Conservation (phyloP, 2,329 filamentous ascomycete genomes). For the Aspergillus caelatus region DNA sequence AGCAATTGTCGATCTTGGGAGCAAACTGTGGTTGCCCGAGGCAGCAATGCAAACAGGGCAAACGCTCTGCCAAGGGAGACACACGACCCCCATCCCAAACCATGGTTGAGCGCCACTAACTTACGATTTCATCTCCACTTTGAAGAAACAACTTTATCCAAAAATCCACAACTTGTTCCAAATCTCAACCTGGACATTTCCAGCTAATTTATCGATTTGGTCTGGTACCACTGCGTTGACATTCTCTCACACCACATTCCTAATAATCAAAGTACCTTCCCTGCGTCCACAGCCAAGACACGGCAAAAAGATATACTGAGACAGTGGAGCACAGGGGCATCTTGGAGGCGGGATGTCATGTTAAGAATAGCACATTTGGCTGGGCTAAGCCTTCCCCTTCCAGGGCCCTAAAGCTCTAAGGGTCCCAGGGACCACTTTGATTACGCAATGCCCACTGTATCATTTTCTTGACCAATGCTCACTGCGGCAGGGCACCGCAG, state of each 20-base stretch:
- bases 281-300: slow-evolving; percentile 12
- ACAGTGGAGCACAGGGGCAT: slow-evolving; percentile 3
- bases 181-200: not conserved
- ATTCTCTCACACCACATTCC: not conserved
- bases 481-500: slow-evolving; percentile 9
- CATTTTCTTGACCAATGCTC: not conserved
- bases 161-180: not conserved
- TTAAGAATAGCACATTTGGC: slow-evolving; percentile 24
- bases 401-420: slow-evolving; percentile 10
- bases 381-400: slow-evolving; percentile 13
- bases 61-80: not conserved
- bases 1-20: not conserved
- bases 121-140: not conserved
- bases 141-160: not conserved
- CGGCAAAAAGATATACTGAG: slow-evolving; percentile 11
- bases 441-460: slow-evolving; percentile 23
- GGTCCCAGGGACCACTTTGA: slow-evolving; percentile 22
- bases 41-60: slow-evolving; percentile 1
- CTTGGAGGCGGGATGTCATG: slow-evolving; percentile 9
- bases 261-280: not conserved
- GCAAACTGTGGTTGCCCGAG: not conserved
- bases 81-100: not conserved
- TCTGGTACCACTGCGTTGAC: not conserved
- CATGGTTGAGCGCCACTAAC: not conserved
- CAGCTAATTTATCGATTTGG: not conserved